phyloP scores from a whole-genome alignment of 2,329 filamentous ascomycete species.

The Colletotrichum sojae region DNA sequence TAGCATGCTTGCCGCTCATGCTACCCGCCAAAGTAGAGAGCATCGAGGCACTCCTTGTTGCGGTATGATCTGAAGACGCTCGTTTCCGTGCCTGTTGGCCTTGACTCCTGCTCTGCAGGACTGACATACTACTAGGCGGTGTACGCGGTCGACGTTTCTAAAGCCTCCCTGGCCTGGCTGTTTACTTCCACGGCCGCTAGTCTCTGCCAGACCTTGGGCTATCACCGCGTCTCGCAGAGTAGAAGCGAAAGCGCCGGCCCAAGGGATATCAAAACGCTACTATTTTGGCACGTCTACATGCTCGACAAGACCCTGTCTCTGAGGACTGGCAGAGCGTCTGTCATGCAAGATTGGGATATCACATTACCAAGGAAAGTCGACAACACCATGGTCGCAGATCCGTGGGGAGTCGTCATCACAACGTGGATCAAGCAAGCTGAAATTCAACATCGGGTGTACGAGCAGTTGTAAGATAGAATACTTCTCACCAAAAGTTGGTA shows the following conservation, averaged over 20 bases:
- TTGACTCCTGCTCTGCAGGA: not conserved
- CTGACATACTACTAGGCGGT: conserved; percentile 60
- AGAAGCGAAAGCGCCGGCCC: conserved; percentile 49
- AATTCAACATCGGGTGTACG: conserved; percentile 72
- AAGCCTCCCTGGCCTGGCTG: conserved; percentile 76
- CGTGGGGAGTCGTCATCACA: conserved; percentile 63
- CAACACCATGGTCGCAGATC: conserved; percentile 50
- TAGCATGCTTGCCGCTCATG: conserved; percentile 68
- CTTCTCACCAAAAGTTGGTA: too few species aligned
- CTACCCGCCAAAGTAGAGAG: conserved; percentile 68
- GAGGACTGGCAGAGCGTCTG: conserved; percentile 67
- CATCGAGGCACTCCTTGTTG: conserved; percentile 71
- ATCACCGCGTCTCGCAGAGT: conserved; percentile 63
- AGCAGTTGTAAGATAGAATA: conserved; percentile 56
- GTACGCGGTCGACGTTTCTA: conserved; percentile 74
- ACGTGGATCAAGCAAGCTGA: conserved; percentile 70
- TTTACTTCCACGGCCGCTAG: conserved; percentile 71
- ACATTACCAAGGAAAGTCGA: conserved; percentile 59
- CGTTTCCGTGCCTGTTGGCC: not conserved
- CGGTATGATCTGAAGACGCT: conserved; percentile 56
- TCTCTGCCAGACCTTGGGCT: conserved; percentile 74
- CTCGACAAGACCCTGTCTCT: conserved; percentile 70
- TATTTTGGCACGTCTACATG: conserved; percentile 68
- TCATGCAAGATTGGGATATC: conserved; percentile 72
- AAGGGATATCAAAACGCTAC: conserved; percentile 54